Evolutionary conservation across 306 rosid species (phyloP), one percentile per base, ranked within the genome.

Genomic region (Malus asiatica): DNA sequence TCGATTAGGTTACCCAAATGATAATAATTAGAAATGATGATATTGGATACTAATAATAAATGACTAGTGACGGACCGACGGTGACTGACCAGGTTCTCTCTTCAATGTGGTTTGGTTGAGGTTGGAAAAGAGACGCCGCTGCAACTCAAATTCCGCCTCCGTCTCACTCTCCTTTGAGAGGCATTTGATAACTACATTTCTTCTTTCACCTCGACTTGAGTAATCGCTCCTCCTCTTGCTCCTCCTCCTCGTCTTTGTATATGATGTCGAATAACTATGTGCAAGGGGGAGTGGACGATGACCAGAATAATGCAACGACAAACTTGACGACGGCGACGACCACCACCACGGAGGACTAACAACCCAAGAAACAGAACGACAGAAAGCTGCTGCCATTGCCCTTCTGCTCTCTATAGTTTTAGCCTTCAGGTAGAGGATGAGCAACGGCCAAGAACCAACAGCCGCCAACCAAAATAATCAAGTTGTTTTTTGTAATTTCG

Each of bases 61-160:
- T 42, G 48, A 6, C 25, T 55, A 72, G 35, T 4, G 35, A 74
- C 27, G n/a, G n/a, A 76, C 27, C 4, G 35, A 74, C 27, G n/a
- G n/a, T 20, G 30, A 71, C 58, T 38, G 42, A 89, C 97, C 96
- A n/a, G 97, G 87, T 63, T 93, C 96, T 80, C 97, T 88, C 77
- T 87, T 82, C 76, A 89, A 75, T 20, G 97, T 87, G 58, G 82
- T 86, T 86, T 84, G 90, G 80, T 88, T 86, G 76, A 92, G 88
- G 72, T 87, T 92, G 66, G 97, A 92, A 79, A 88, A 92, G 59
- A 90, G 83, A 8, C 46, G 46, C 75, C 87, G 66, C 84, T 90
- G 90, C 33, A 90, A 74, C 59, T 83, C 82, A 19, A 75, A 72
- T 22, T 72, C 70, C 29, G 61, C 42, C 58, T 52, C 55, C 55